Evolutionary conservation across 139 green algal species (phyloP), one percentile per base, ranked within the genome.

Genomic region (Gonium pectorale): DNA sequence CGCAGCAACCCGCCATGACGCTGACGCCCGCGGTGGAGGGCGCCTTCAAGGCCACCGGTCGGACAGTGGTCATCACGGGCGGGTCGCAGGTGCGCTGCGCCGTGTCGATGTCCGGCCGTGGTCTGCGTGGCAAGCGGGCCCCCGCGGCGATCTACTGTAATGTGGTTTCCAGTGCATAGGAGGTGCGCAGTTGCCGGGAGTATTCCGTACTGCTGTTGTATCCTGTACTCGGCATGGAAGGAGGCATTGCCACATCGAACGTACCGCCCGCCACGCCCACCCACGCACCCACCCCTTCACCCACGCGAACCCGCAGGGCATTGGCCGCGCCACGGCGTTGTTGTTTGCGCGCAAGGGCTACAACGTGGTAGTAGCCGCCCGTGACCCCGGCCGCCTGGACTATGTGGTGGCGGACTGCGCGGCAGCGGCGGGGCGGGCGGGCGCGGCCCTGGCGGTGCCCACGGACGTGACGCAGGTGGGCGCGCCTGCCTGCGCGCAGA

Each of bases 51-150:
- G 64, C 80, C 6, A 81, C 78, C 11, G 90, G 90, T 0, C 83
- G 82, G 21, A 93, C 90, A 1, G 90, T 93, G 6, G 90, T 93
- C 38, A 90, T 93, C 56, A 93, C 87, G 24, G 90, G 90, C 0
- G 90, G 85, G 37, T 87, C 67, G 2, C 90, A 93, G 87, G 90
- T 91, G 41, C 1, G 40, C n/a, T n/a, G n/a, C n/a, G n/a, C n/a
- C n/a, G n/a, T n/a, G n/a, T n/a, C n/a, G n/a, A n/a, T n/a, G n/a
- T n/a, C n/a, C n/a, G n/a, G n/a, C n/a, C n/a, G n/a, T n/a, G n/a
- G n/a, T n/a, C n/a, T n/a, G n/a, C n/a, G n/a, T n/a, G n/a, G n/a
- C n/a, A n/a, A n/a, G n/a, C n/a, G n/a, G n/a, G n/a, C n/a, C n/a
- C n/a, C n/a, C n/a, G n/a, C n/a, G n/a, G n/a, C n/a, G n/a, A n/a